Conservation (phyloP, 2,329 filamentous ascomycete genomes). For the Didymella lethalis region DNA sequence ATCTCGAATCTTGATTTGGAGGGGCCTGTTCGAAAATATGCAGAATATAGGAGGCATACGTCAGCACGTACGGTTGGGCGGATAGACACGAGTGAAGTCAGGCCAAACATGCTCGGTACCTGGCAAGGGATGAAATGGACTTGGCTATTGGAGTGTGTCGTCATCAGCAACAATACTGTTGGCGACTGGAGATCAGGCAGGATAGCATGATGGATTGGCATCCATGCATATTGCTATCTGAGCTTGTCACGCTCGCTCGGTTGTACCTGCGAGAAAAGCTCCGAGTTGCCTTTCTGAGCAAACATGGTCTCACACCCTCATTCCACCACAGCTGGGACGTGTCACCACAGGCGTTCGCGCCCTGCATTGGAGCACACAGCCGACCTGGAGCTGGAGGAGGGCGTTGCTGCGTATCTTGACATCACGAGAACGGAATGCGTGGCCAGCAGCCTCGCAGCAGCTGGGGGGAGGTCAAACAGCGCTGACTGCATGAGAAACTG, state of each 20-base stretch:
- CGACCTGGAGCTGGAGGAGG: neutral
- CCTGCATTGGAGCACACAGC: slow-evolving; percentile 16
- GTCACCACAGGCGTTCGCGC: slow-evolving; percentile 17
- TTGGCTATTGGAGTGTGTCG: neutral
- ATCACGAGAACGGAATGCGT: slow-evolving; percentile 6
- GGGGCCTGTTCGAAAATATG: neutral
- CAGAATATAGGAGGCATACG: slow-evolving; percentile 15
- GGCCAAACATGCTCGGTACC: slow-evolving; percentile 3
- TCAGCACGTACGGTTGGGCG: slow-evolving; percentile 12
- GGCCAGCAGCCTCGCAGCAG: neutral
- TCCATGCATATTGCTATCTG: slow-evolving; percentile 1
- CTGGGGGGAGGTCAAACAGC: slow-evolving; percentile 19
- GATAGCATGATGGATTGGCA: neutral
- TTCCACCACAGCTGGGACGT: slow-evolving; percentile 19
- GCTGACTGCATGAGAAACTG: slow-evolving; percentile 29
- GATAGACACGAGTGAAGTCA: neutral
- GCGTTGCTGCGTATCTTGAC: neutral
- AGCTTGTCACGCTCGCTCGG: slow-evolving; percentile 1
- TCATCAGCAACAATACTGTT: neutral
- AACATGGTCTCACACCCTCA: slow-evolving; percentile 10
- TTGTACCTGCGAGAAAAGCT: slow-evolving; percentile 11
- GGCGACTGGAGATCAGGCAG: neutral
- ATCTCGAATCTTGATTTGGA: slow-evolving; percentile 14
- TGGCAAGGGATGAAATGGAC: neutral
- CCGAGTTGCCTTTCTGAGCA: slow-evolving; percentile 12